A percentile compares a stretch with the other conserved stretches of the same genome.
Conservation (phyloP, 148 eudicot species). For the Cornus controversa region DNA sequence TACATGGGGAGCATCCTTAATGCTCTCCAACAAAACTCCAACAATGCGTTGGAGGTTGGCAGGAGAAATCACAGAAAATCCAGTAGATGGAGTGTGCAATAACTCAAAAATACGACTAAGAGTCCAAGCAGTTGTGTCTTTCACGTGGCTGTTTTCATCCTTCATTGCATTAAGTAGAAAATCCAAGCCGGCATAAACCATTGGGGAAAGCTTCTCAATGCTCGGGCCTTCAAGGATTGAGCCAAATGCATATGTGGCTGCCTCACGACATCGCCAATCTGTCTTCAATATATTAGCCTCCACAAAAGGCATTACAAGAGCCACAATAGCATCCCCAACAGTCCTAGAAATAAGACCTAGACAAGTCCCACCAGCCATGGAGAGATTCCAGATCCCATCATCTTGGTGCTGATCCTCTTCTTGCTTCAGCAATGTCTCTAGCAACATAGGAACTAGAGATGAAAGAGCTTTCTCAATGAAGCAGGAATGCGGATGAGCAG, state of each 20-base stretch:
- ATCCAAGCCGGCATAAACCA: conserved; percentile 7
- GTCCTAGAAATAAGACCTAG: background rate
- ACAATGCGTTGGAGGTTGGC: conserved; percentile 47
- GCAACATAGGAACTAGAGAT: conserved; percentile 56
- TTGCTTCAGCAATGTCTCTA: conserved; percentile 73
- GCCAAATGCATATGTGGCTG: background rate
- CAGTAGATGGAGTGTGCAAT: conserved; percentile 51
- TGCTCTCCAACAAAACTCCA: conserved; percentile 48
- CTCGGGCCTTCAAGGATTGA: background rate
- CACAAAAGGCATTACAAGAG: background rate
- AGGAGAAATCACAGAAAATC: conserved; percentile 44
- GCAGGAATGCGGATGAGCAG: conserved; percentile 42
- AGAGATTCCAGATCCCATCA: conserved; percentile 55
- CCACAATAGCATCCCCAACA: background rate
- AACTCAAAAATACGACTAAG: conserved; percentile 71
- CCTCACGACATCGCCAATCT: background rate
- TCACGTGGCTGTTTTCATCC: conserved; percentile 65
- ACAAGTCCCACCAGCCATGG: background rate
- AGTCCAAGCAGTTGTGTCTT: conserved; percentile 84
- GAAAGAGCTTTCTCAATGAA: conserved; percentile 68
- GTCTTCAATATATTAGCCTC: background rate
- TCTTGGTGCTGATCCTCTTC: conserved; percentile 83
- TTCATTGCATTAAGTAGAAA: conserved; percentile 69
- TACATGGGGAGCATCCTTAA: conserved; percentile 12
- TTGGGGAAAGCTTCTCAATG: background rate